These are phyloP conservation scores for Russula virescens DNA, from an alignment of 768 basidiomycete genomes.

Conservation along the genomic window DNA sequence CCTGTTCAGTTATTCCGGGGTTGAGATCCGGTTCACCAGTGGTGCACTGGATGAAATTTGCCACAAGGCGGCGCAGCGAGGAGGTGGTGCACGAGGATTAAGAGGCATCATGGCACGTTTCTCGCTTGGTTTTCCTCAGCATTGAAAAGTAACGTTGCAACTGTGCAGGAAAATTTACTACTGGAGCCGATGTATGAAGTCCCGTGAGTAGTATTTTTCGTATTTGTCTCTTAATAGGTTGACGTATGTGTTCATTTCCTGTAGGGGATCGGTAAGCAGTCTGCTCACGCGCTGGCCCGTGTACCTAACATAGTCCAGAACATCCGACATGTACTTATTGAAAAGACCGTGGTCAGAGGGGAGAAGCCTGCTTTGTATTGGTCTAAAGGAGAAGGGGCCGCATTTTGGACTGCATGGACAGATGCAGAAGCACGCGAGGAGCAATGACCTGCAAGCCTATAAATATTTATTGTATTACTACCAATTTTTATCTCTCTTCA, in stretches of 20 bases:
- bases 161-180: slow-evolving; percentile 64
- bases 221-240: slow-evolving; percentile 1
- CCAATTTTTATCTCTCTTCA: slow-evolving; percentile 15
- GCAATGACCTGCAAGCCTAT: slow-evolving; percentile 4
- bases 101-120: slow-evolving; percentile 74
- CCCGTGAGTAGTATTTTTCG: slow-evolving; percentile 51
- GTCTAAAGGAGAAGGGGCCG: slow-evolving; percentile 56
- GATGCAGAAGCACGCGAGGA: slow-evolving; percentile 46
- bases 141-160: neutral
- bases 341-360: slow-evolving; percentile 62
- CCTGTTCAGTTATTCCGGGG: slow-evolving; percentile 76
- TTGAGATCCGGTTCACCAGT: slow-evolving; percentile 82
- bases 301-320: slow-evolving; percentile 39
- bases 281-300: neutral
- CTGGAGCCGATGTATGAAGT: slow-evolving; percentile 92
- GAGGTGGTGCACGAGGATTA: slow-evolving; percentile 87
- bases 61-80: slow-evolving; percentile 66
- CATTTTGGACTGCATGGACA: slow-evolving; percentile 76
- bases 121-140: neutral
- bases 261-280: slow-evolving; percentile 59
- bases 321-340: slow-evolving; percentile 78
- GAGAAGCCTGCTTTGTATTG: slow-evolving; percentile 66
- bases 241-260: slow-evolving; percentile 10
- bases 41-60: slow-evolving; percentile 80
- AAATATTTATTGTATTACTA: slow-evolving; percentile 22